Evolutionary conservation across 2,329 filamentous ascomycete species (phyloP).

Genomic region (Curvularia verruculosa): DNA sequence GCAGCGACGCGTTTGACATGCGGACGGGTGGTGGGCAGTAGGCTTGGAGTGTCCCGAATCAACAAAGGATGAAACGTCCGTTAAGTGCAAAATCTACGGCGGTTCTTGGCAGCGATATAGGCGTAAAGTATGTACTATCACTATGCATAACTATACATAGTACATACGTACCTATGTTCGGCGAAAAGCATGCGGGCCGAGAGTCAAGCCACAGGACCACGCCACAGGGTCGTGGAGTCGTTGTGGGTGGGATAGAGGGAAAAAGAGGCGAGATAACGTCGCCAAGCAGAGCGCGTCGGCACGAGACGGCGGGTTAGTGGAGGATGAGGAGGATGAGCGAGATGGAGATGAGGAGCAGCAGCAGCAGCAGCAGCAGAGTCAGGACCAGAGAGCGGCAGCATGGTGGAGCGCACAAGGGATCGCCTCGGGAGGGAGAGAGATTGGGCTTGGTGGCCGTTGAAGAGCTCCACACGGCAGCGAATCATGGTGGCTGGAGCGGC

Average conservation of each 20-base stretch:
- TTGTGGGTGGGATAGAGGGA: neutral
- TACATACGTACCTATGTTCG: neutral
- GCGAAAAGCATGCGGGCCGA: conserved; percentile 6
- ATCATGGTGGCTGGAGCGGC: neutral
- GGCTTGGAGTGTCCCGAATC: conserved; percentile 8
- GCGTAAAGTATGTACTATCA: too few relatives aligned
- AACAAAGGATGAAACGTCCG: conserved; percentile 17
- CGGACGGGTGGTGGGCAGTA: conserved; percentile 10
- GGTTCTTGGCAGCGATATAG: conserved; percentile 14
- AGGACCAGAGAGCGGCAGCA: neutral
- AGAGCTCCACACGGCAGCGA: neutral
- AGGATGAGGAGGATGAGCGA: too few relatives aligned
- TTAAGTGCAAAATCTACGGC: conserved; percentile 6
- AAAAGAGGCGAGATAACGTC: neutral
- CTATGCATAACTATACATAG: too few relatives aligned
- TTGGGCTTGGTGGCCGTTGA: conserved; percentile 17
- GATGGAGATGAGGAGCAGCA: too few relatives aligned
- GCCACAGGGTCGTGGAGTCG: neutral
- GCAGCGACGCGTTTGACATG: conserved; percentile 16
- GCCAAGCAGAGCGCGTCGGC: neutral
- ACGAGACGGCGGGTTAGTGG: neutral
- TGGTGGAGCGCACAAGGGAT: conserved; percentile 16
- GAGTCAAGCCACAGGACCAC: neutral
- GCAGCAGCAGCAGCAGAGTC: neutral
- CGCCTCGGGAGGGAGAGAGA: conserved; percentile 15